Percentiles rank a stretch among this genome's conserved stretches.
Evolutionary conservation across 306 rosid genomes (phyloP).

Genomic region (Gillenia trifoliata): DNA sequence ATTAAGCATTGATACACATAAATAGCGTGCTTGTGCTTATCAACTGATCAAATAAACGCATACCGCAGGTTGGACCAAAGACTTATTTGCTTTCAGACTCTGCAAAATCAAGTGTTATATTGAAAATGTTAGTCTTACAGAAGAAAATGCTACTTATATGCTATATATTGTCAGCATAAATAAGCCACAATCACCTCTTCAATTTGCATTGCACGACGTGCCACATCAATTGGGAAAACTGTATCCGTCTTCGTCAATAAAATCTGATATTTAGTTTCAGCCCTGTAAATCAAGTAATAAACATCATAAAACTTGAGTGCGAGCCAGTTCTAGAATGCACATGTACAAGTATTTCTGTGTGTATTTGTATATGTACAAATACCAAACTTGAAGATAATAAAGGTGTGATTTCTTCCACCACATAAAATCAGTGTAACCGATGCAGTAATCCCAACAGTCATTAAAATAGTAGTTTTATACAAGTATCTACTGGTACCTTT

Average conservation of each 20-base stretch:
- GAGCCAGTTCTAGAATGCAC: neutral
- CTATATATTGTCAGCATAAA: neutral
- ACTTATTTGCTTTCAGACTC: conserved; percentile 65
- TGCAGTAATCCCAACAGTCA: neutral
- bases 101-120: conserved; percentile 25
- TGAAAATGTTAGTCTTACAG: conserved; percentile 30
- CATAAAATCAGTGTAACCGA: neutral
- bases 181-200: conserved; percentile 60
- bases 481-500: conserved; percentile 48
- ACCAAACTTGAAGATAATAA: neutral
- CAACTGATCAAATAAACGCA: conserved; percentile 21
- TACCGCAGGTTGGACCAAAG: conserved; percentile 84
- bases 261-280: conserved; percentile 83
- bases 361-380: neutral
- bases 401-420: neutral
- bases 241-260: conserved; percentile 77
- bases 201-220: conserved; percentile 85
- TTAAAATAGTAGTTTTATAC: conserved; percentile 5
- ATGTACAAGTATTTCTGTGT: neutral
- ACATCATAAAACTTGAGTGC: conserved; percentile 13
- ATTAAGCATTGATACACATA: neutral
- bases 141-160: conserved; percentile 6
- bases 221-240: conserved; percentile 87
- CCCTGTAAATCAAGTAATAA: conserved; percentile 43
- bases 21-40: neutral